Conservation (phyloP, 805 yeast species). For the Kazachstania bromeliacearum region DNA sequence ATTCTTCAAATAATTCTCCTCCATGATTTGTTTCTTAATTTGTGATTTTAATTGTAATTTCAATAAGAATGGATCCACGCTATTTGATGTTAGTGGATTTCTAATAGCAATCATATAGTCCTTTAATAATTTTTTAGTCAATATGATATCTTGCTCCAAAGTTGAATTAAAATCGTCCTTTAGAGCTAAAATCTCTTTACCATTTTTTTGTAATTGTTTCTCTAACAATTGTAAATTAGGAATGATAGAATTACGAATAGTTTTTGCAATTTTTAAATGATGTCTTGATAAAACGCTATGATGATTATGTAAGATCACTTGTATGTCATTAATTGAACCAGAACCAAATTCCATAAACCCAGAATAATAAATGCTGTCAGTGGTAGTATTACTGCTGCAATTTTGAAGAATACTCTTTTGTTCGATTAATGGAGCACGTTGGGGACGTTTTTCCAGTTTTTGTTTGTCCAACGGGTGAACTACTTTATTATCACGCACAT, state of each 20-base stretch:
- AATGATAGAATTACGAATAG: slow-evolving; percentile 43
- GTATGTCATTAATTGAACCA: slow-evolving; percentile 71
- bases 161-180: slow-evolving; percentile 54
- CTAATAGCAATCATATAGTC: slow-evolving; percentile 39
- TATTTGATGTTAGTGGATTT: slow-evolving; percentile 30
- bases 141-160: slow-evolving; percentile 50
- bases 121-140: slow-evolving; percentile 48
- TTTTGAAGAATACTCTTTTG: slow-evolving; percentile 6
- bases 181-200: slow-evolving; percentile 68
- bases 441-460: slow-evolving; percentile 29
- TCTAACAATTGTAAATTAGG: slow-evolving; percentile 52
- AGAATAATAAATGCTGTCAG: slow-evolving; percentile 18
- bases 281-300: slow-evolving; percentile 48
- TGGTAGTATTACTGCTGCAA: neutral
- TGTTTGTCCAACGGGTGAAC: slow-evolving; percentile 43
- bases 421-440: slow-evolving; percentile 19
- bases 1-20: slow-evolving; percentile 58
- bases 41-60: slow-evolving; percentile 56
- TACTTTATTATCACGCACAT: slow-evolving; percentile 29
- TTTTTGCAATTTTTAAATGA: slow-evolving; percentile 47
- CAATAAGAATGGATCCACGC: slow-evolving; percentile 53
- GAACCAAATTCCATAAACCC: slow-evolving; percentile 66
- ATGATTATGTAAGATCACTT: slow-evolving; percentile 55
- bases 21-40: slow-evolving; percentile 50
- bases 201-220: slow-evolving; percentile 63